phyloP scores from a whole-genome alignment of 2,329 filamentous ascomycete genomes.

The Acrocalymma vagum region DNA sequence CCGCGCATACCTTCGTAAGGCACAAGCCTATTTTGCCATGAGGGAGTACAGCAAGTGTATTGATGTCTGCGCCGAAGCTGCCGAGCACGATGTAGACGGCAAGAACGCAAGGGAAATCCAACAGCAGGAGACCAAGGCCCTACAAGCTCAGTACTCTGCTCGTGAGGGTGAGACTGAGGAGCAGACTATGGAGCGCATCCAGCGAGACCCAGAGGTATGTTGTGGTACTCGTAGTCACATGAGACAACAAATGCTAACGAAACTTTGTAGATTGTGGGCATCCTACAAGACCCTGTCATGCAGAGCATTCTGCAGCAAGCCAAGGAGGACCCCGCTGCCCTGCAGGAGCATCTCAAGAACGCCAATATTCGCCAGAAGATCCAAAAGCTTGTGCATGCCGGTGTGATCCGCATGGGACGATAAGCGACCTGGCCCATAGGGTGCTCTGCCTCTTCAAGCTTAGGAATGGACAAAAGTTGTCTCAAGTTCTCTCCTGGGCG shows the following conservation, averaged over 20 bases:
- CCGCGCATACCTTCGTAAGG: conserved; percentile 95
- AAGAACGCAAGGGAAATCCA: conserved; percentile 93
- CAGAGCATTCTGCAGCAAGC: conserved; percentile 97
- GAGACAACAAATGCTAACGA: conserved; percentile 30
- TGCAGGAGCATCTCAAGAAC: conserved; percentile 98
- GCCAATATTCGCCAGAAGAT: conserved; percentile 84
- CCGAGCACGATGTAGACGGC: conserved; percentile 76
- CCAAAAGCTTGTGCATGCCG: conserved; percentile 91
- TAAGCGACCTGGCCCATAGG: conserved; percentile 26
- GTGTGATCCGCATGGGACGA: conserved; percentile 83
- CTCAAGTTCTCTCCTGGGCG: background rate
- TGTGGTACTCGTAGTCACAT: background rate
- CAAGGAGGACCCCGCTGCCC: conserved; percentile 87
- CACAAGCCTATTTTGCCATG: conserved; percentile 95
- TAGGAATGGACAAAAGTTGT: conserved; percentile 1
- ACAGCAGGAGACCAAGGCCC: conserved; percentile 90
- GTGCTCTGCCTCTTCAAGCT: too few species aligned
- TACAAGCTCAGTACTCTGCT: conserved; percentile 87
- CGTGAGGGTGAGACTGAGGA: conserved; percentile 96
- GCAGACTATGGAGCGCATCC: conserved; percentile 90
- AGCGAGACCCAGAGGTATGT: conserved; percentile 87
- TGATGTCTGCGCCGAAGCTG: conserved; percentile 85
- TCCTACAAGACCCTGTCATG: conserved; percentile 97
- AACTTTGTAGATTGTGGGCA: conserved; percentile 75
- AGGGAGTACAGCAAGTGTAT: conserved; percentile 96